These are phyloP conservation scores for Borealophlyctis nickersoniae DNA, from an alignment of 192 early-diverging fungal species.

Conservation along the genomic window DNA sequence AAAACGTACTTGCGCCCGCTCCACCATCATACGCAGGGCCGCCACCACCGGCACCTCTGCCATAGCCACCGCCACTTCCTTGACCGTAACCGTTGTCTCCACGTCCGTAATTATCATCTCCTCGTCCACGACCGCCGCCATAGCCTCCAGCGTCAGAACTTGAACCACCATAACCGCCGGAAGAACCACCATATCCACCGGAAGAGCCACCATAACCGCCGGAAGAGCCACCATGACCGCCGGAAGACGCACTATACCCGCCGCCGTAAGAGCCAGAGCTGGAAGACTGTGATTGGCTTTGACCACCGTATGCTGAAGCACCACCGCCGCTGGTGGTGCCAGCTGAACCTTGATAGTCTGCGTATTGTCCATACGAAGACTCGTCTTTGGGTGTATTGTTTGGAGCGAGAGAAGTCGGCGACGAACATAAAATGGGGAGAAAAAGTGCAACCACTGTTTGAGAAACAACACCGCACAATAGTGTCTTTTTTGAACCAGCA, in stretches of 20 bases:
- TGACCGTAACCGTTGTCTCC: conserved; percentile 2
- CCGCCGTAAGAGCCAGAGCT: background rate
- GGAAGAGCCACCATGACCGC: background rate
- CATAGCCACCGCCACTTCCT: conserved; percentile 6
- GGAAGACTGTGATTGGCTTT: background rate
- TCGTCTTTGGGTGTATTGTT: background rate
- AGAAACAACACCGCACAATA: background rate
- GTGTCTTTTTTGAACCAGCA: background rate
- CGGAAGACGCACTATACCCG: too few species aligned
- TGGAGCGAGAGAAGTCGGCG: too few species aligned
- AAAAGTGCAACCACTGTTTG: too few species aligned
- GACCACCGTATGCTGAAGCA: background rate
- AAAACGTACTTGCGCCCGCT: too few species aligned
- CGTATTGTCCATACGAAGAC: background rate
- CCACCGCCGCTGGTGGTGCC: background rate
- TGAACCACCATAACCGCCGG: background rate
- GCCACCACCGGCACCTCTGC: background rate
- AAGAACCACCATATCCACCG: conserved; percentile 7
- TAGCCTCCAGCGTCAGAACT: background rate
- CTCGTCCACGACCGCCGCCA: background rate
- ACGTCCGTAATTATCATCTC: conserved; percentile 3
- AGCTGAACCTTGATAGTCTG: background rate
- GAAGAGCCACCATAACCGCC: conserved; percentile 13
- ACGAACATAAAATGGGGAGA: too few species aligned
- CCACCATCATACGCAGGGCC: background rate